Evolutionary conservation across 2,329 filamentous ascomycete genomes (phyloP), one percentile per base, ranked within the genome.

Genomic region (Blastomyces emzantsi): DNA sequence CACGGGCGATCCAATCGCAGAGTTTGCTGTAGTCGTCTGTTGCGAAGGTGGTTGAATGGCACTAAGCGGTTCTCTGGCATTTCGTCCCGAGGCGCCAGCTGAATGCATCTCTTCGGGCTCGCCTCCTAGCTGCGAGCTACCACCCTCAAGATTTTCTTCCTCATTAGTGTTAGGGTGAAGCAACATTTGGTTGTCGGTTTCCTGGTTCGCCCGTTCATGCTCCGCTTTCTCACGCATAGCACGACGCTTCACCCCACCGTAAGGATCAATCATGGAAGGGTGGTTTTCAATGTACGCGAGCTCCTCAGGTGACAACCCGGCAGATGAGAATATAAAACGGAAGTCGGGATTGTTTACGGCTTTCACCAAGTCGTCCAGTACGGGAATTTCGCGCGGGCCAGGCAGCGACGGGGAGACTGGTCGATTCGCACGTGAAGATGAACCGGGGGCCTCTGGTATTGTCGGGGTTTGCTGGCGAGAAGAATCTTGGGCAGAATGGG

Each of bases 101-200:
- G 72, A 76, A 28, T 90, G 87, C 66, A 84, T 82, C 68, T 96
- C 91, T 73, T 97, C 93, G 0, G 93, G 93, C 73, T 97, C 93
- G 54, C 93, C 93, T 64, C 93, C 93, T 22, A 97, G 82, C 64
- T 95, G 92, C 64, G 94, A 81, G 73, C 93, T 97, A 17, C 90
- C 90, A 68, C 89, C 89, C 75, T 94, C 92, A 1, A 86, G 85
- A 63, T 89, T 88, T 64, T 90, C 90, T 67, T 96, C 92, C 36
- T 82, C 81, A 55, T 82, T 80, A 3, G 76, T 75, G 52, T 75
- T 56, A 76, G 80, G 78, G 66, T 81, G 80, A 25, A 83, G 70
- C 30, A 82, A 75, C 57, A 80, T 76, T 67, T 85, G 82, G 3
- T 77, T 77, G 66, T 85, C 82, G 54, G 80, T 77, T 69, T 87